These are phyloP conservation scores for Kodamaea laetipori DNA, from an alignment of 805 yeast genomes.

Conservation along the genomic window DNA sequence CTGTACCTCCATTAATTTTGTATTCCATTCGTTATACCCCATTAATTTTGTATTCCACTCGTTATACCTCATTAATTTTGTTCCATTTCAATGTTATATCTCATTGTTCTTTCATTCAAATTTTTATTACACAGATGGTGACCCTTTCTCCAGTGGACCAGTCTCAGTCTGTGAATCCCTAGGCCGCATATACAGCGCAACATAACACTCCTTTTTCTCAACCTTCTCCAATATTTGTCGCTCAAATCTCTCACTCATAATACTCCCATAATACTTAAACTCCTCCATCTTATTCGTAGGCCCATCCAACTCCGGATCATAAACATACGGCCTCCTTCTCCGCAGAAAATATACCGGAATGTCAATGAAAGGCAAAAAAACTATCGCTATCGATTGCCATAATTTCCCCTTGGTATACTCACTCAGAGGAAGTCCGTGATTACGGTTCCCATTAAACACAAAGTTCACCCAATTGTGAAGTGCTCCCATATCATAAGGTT, in stretches of 20 bases:
- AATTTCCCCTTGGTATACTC: slow-evolving; percentile 16
- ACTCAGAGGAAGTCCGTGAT: slow-evolving; percentile 18
- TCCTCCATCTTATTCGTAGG: background rate
- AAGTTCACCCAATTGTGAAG: slow-evolving; percentile 38
- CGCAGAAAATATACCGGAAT: slow-evolving; percentile 13
- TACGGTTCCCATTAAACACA: slow-evolving; percentile 27
- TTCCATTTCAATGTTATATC: too few species aligned
- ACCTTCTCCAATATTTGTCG: slow-evolving; percentile 12
- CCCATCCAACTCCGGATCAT: background rate
- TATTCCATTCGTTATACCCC: too few species aligned
- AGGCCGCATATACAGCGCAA: slow-evolving; percentile 13
- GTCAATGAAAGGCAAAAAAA: slow-evolving; percentile 28
- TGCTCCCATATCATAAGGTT: slow-evolving; percentile 42
- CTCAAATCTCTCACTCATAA: slow-evolving; percentile 13
- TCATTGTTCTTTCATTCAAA: too few species aligned
- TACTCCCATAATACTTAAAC: slow-evolving; percentile 12
- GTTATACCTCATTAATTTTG: too few species aligned
- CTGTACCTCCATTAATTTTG: too few species aligned
- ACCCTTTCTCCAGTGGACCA: slow-evolving; percentile 1
- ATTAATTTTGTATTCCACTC: too few species aligned
- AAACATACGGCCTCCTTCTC: background rate
- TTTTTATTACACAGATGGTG: background rate
- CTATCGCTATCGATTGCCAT: slow-evolving; percentile 17
- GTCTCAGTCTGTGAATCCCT: background rate
- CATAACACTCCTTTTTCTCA: slow-evolving; percentile 13